Evolutionary conservation across 1,139 yeast genomes (phyloP).

Genomic region (Geotrichum aggregatum): DNA sequence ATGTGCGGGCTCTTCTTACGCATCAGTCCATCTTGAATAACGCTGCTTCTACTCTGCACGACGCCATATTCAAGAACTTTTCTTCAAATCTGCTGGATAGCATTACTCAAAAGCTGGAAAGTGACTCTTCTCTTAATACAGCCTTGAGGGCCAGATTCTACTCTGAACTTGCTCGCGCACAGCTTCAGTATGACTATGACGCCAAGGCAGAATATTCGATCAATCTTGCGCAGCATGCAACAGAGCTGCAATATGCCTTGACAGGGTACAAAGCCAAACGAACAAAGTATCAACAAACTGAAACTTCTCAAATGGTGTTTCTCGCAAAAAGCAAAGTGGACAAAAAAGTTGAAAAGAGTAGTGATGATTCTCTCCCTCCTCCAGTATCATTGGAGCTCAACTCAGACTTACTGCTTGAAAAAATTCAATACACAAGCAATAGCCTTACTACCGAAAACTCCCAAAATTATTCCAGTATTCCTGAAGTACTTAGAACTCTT

Average conservation of each 20-base stretch:
- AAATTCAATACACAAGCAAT: slow-evolving; percentile 49
- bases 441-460: slow-evolving; percentile 33
- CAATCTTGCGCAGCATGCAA: slow-evolving; percentile 49
- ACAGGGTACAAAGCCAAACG: slow-evolving; percentile 89
- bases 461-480: slow-evolving; percentile 50
- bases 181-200: slow-evolving; percentile 58
- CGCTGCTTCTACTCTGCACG: slow-evolving; percentile 34
- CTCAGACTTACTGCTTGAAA: slow-evolving; percentile 77
- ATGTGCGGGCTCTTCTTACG: slow-evolving; percentile 35
- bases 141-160: slow-evolving; percentile 40
- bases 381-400: slow-evolving; percentile 52
- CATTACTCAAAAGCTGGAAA: slow-evolving; percentile 22
- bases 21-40: slow-evolving; percentile 38
- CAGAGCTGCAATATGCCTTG: slow-evolving; percentile 60
- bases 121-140: slow-evolving; percentile 27
- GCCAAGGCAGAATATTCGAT: slow-evolving; percentile 55
- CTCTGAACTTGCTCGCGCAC: slow-evolving; percentile 56
- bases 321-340: slow-evolving; percentile 57
- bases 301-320: slow-evolving; percentile 71
- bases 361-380: slow-evolving; percentile 26
- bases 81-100: slow-evolving; percentile 25
- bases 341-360: slow-evolving; percentile 31
- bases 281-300: slow-evolving; percentile 73
- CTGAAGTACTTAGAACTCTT: slow-evolving; percentile 49
- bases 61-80: slow-evolving; percentile 30